These are phyloP conservation scores for Mallotus japonicus DNA, from an alignment of 441 rosid species.

Conservation along the genomic window DNA sequence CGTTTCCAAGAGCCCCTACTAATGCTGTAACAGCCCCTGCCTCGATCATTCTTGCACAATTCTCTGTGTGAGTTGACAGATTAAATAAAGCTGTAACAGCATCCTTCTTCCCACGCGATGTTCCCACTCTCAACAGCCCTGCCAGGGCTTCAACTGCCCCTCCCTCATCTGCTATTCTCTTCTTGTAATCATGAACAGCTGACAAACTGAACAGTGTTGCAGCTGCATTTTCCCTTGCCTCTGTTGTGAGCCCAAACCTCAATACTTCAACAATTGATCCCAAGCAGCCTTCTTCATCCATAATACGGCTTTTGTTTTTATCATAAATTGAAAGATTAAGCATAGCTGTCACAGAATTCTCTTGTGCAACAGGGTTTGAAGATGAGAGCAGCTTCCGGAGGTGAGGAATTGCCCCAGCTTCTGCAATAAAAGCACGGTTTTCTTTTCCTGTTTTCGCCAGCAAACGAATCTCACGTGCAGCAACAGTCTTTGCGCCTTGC, in stretches of 20 bases:
- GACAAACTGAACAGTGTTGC: slow-evolving; percentile 90
- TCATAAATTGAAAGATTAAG: slow-evolving; percentile 83
- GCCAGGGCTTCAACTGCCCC: slow-evolving; percentile 76
- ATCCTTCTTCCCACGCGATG: slow-evolving; percentile 85
- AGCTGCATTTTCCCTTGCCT: slow-evolving; percentile 88
- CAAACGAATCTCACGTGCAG: slow-evolving; percentile 77
- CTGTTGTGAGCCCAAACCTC: slow-evolving; percentile 67
- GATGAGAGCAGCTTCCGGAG: slow-evolving; percentile 58
- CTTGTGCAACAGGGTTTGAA: slow-evolving; percentile 60
- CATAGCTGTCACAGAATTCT: slow-evolving; percentile 88
- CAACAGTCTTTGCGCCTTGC: slow-evolving; percentile 54
- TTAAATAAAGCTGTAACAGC: slow-evolving; percentile 88
- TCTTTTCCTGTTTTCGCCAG: slow-evolving; percentile 85
- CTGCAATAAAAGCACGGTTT: slow-evolving; percentile 79
- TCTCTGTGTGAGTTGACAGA: slow-evolving; percentile 79
- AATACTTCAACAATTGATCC: slow-evolving; percentile 67
- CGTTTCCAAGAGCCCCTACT: slow-evolving; percentile 61
- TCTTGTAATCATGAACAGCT: slow-evolving; percentile 86
- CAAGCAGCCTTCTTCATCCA: slow-evolving; percentile 78
- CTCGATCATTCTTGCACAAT: slow-evolving; percentile 70
- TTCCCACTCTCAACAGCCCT: slow-evolving; percentile 60
- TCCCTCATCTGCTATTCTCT: slow-evolving; percentile 61
- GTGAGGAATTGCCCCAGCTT: slow-evolving; percentile 86
- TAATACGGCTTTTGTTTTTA: slow-evolving; percentile 71
- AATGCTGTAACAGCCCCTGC: slow-evolving; percentile 71